Percentiles rank a stretch among this genome's conserved stretches.
Conservation (phyloP, 2,329 filamentous ascomycete genomes). For the Xylaria sp. region DNA sequence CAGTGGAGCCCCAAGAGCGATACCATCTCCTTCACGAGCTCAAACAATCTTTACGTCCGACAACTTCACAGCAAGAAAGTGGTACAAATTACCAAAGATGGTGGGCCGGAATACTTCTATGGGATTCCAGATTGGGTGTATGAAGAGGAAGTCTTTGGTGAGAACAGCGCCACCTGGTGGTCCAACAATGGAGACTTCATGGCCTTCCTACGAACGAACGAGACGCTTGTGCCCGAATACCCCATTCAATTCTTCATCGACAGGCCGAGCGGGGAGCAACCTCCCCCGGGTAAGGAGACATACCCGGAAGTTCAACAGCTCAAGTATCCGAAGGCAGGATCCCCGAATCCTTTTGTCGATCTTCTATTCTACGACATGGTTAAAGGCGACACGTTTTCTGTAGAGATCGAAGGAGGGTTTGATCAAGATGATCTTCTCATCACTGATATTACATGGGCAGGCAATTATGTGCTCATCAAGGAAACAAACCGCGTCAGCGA, state of each 20-base stretch:
- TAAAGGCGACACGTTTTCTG: conserved; percentile 80
- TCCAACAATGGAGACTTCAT: conserved; percentile 88
- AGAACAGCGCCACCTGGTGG: conserved; percentile 93
- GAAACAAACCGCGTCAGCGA: conserved; percentile 96
- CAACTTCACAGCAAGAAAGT: conserved; percentile 67
- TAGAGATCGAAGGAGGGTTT: conserved; percentile 82
- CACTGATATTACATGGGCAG: conserved; percentile 92
- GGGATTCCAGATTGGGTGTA: conserved; percentile 98
- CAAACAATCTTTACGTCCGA: conserved; percentile 91
- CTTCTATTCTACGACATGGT: conserved; percentile 88
- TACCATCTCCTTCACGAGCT: conserved; percentile 85
- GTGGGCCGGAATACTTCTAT: conserved; percentile 89
- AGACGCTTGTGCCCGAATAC: conserved; percentile 89
- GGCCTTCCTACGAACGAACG: conserved; percentile 93
- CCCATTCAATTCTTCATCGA: conserved; percentile 94
- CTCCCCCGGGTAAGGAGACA: conserved; percentile 77
- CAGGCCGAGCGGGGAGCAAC: conserved; percentile 78
- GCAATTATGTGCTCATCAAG: conserved; percentile 83
- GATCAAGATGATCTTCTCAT: conserved; percentile 85
- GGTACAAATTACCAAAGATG: conserved; percentile 83
- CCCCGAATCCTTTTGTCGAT: conserved; percentile 90
- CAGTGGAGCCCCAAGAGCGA: conserved; percentile 90
- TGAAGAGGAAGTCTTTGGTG: conserved; percentile 82
- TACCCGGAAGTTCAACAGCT: conserved; percentile 92
- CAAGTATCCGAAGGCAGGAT: conserved; percentile 97